Conservation (phyloP, 306 rosid genomes). For the Sicyos baderoa region DNA sequence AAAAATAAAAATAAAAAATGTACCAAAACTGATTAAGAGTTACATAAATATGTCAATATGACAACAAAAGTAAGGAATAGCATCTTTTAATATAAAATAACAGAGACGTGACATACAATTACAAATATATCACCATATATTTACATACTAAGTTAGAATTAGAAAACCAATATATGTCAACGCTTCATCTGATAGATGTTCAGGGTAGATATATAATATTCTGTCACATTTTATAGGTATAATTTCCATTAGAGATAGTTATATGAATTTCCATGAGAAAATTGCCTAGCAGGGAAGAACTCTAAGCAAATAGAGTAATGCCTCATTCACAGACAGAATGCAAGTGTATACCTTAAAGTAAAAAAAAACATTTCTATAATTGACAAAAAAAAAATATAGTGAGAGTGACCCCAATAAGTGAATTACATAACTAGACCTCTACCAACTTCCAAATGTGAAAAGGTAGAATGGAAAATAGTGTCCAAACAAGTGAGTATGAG, state of each 20-base stretch:
- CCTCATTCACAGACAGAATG: background rate
- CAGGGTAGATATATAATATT: background rate
- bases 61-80: background rate
- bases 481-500: background rate
- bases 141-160: background rate
- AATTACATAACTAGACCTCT: background rate
- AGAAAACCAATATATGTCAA: background rate
- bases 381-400: background rate
- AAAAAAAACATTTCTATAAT: background rate
- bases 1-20: no score
- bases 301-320: background rate
- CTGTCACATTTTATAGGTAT: background rate
- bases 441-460: background rate
- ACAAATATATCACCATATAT: background rate
- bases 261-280: background rate
- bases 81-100: background rate
- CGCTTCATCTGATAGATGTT: background rate
- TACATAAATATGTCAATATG: background rate
- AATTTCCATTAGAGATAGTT: slow-evolving; percentile 8
- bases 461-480: background rate
- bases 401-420: slow-evolving; percentile 7
- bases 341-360: background rate
- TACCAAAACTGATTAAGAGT: background rate
- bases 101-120: background rate
- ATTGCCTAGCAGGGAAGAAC: background rate